Conservation (phyloP, 768 basidiomycete genomes). For the Paxillus involutus region DNA sequence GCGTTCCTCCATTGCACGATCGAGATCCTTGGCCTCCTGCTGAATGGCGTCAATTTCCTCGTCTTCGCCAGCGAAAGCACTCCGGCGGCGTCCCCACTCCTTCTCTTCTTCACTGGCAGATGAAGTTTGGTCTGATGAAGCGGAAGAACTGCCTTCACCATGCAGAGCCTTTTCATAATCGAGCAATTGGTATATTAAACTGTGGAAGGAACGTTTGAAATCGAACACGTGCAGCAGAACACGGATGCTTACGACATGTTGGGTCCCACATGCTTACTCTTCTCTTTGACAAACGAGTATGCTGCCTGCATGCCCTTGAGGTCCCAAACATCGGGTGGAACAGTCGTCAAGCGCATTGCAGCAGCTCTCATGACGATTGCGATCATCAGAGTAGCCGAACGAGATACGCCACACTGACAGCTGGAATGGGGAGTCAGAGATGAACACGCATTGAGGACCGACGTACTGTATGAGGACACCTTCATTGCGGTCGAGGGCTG, state of each 20-base stretch:
- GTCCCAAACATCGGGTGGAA: conserved; percentile 74
- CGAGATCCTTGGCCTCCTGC: conserved; percentile 79
- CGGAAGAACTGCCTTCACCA: conserved; percentile 47
- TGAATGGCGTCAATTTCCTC: conserved; percentile 55
- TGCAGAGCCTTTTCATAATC: conserved; percentile 84
- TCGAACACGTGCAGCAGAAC: conserved; percentile 21
- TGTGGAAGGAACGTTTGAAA: conserved; percentile 33
- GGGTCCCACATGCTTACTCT: conserved; percentile 84
- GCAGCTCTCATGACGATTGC: conserved; percentile 95
- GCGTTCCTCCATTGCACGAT: conserved; percentile 87
- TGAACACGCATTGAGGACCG: conserved; percentile 7
- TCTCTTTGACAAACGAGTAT: conserved; percentile 87
- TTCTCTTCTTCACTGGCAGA: conserved; percentile 64
- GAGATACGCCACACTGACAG: conserved; percentile 92
- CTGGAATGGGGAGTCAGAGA: conserved; percentile 39
- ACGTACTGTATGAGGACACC: conserved; percentile 86
- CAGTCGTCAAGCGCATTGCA: conserved; percentile 58
- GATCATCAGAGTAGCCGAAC: conserved; percentile 87
- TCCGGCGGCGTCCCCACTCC: conserved; percentile 76
- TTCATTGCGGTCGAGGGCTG: conserved; percentile 70
- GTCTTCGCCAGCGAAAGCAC: conserved; percentile 46
- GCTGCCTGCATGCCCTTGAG: conserved; percentile 88
- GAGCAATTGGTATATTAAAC: conserved; percentile 90
- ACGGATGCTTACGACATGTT: conserved; percentile 84
- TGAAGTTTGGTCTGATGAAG: conserved; percentile 54